Evolutionary conservation across 805 yeast species (phyloP).

Genomic region (Saccharomyces paradoxus): DNA sequence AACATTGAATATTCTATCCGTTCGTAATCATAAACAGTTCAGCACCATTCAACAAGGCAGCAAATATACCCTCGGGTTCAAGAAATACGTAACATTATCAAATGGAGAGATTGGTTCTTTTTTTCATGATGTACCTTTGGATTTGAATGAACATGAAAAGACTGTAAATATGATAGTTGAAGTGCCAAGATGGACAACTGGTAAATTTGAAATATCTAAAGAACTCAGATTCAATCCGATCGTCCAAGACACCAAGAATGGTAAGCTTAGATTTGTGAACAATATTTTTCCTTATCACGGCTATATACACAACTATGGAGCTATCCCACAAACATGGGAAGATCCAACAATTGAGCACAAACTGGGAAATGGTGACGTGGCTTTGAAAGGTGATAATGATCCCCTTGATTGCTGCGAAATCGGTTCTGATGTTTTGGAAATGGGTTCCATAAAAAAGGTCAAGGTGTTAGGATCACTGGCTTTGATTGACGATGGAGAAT

Average conservation of each 20-base stretch:
- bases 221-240: slow-evolving; percentile 61
- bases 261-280: slow-evolving; percentile 63
- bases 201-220: slow-evolving; percentile 69
- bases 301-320: slow-evolving; percentile 81
- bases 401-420: slow-evolving; percentile 93
- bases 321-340: slow-evolving; percentile 94
- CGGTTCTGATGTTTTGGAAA: slow-evolving; percentile 48
- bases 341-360: slow-evolving; percentile 55
- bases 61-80: slow-evolving; percentile 34
- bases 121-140: slow-evolving; percentile 67
- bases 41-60: slow-evolving; percentile 27
- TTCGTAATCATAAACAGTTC: slow-evolving; percentile 6
- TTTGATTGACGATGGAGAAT: slow-evolving; percentile 84
- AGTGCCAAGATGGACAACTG: slow-evolving; percentile 77
- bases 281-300: slow-evolving; percentile 80
- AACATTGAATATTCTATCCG: slow-evolving; percentile 5
- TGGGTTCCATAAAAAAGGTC: slow-evolving; percentile 60
- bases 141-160: slow-evolving; percentile 33
- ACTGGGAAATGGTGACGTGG: slow-evolving; percentile 38
- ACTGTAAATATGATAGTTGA: slow-evolving; percentile 64
- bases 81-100: slow-evolving; percentile 37
- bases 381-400: slow-evolving; percentile 77
- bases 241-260: slow-evolving; percentile 70
- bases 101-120: slow-evolving; percentile 47
- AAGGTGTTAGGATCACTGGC: slow-evolving; percentile 73